phyloP scores from a whole-genome alignment of 768 basidiomycete genomes.

The Tricholoma flavovirens region DNA sequence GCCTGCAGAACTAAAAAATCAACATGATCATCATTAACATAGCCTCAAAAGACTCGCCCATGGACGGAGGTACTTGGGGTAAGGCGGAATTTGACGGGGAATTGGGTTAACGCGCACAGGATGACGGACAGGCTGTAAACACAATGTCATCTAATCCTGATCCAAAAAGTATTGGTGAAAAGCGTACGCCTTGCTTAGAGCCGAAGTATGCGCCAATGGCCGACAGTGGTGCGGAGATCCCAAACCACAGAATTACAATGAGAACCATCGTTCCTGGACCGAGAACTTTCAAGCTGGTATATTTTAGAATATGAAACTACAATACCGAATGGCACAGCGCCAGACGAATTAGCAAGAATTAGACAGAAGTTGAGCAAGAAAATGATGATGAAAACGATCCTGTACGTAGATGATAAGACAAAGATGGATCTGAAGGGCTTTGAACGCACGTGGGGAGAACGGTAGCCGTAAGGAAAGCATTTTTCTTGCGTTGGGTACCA shows the following conservation, averaged over 20 bases:
- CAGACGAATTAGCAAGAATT: conserved; percentile 78
- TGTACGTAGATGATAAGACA: conserved; percentile 22
- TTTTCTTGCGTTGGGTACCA: conserved; percentile 72
- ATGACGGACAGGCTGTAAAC: conserved; percentile 56
- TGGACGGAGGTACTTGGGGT: conserved; percentile 76
- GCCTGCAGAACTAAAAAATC: conserved; percentile 32
- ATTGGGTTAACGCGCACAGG: conserved; percentile 90
- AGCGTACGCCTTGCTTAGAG: conserved; percentile 74
- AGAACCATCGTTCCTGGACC: conserved; percentile 71
- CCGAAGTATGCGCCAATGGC: conserved; percentile 84
- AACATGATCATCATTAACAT: conserved; percentile 15
- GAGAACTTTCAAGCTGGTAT: background rate
- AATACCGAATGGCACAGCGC: conserved; percentile 91
- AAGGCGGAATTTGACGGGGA: conserved; percentile 91
- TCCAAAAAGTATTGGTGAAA: background rate
- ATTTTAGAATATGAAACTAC: background rate
- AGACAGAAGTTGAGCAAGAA: conserved; percentile 93
- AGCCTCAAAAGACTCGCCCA: conserved; percentile 42
- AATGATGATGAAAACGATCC: conserved; percentile 76
- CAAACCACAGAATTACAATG: conserved; percentile 85
- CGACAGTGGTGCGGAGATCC: conserved; percentile 88
- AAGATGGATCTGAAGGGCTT: background rate
- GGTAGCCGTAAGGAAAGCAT: conserved; percentile 84
- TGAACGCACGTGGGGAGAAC: conserved; percentile 73
- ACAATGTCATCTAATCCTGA: background rate